Conservation (phyloP, 2,329 filamentous ascomycete species). For the Alternaria arborescens region DNA sequence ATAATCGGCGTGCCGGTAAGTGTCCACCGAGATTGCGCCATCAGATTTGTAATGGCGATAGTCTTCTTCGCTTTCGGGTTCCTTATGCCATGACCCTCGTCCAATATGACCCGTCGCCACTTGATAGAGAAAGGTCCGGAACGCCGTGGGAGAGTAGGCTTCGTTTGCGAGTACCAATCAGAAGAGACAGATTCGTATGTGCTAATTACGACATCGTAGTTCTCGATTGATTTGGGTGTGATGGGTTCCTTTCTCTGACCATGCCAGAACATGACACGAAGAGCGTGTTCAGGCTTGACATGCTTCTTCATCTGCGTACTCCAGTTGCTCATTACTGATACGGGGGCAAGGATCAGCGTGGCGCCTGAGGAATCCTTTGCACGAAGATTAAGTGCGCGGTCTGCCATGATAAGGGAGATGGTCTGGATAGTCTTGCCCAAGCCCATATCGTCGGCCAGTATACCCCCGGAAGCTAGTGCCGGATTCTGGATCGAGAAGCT, state of each 20-base stretch:
- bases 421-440: constrained; percentile 88
- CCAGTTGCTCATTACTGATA: constrained; percentile 93
- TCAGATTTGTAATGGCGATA: constrained; percentile 71
- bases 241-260: constrained; percentile 64
- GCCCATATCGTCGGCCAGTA: constrained; percentile 93
- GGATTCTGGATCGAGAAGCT: constrained; percentile 71
- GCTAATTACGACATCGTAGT: constrained; percentile 81
- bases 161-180: constrained; percentile 66
- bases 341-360: constrained; percentile 82
- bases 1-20: constrained; percentile 71
- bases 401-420: constrained; percentile 77
- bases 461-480: constrained; percentile 77
- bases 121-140: constrained; percentile 66
- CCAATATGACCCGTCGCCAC: constrained; percentile 72
- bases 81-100: constrained; percentile 71
- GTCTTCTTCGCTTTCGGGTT: constrained; percentile 78
- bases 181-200: constrained; percentile 80
- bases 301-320: constrained; percentile 79
- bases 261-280: constrained; percentile 79
- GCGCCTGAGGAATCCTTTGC: constrained; percentile 53
- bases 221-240: constrained; percentile 63
- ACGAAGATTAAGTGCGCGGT: constrained; percentile 47
- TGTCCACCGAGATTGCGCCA: constrained; percentile 79
- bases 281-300: constrained; percentile 67
- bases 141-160: constrained; percentile 40